These are phyloP conservation scores for Grosmannia clavigera DNA, from an alignment of 2,329 filamentous ascomycete species.

Conservation along the genomic window DNA sequence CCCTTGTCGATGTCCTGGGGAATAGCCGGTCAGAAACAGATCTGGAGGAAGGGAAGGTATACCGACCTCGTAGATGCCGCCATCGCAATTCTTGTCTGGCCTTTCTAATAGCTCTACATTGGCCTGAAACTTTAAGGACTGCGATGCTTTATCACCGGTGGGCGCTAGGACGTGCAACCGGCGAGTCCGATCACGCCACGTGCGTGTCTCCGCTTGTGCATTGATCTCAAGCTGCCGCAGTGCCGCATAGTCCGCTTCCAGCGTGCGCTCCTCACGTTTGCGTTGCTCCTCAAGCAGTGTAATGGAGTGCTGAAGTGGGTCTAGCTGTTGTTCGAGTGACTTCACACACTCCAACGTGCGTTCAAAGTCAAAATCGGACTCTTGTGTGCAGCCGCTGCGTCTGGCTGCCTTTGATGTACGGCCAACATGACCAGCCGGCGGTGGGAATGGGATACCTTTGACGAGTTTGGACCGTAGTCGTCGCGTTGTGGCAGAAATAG, in stretches of 20 bases:
- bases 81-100: background rate
- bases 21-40: background rate
- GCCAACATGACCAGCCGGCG: slow-evolving; percentile 16
- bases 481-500: slow-evolving; percentile 41
- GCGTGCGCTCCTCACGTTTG: slow-evolving; percentile 38
- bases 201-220: slow-evolving; percentile 39
- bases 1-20: slow-evolving; percentile 24
- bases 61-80: slow-evolving; percentile 17
- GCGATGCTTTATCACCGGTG: slow-evolving; percentile 12
- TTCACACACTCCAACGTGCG: slow-evolving; percentile 47
- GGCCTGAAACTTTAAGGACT: background rate
- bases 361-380: slow-evolving; percentile 54
- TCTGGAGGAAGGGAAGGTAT: slow-evolving; percentile 9
- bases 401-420: background rate
- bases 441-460: slow-evolving; percentile 55
- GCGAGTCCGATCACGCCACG: slow-evolving; percentile 35
- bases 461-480: slow-evolving; percentile 45
- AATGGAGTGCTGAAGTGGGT: slow-evolving; percentile 49
- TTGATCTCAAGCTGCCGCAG: slow-evolving; percentile 42
- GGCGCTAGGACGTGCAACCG: slow-evolving; percentile 39
- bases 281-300: slow-evolving; percentile 47
- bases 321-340: slow-evolving; percentile 44
- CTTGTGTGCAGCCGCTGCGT: slow-evolving; percentile 26
- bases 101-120: background rate
- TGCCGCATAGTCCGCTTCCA: slow-evolving; percentile 42